Conservation (phyloP, 169 alveolate species). For the Cryptosporidium xiaoi region DNA sequence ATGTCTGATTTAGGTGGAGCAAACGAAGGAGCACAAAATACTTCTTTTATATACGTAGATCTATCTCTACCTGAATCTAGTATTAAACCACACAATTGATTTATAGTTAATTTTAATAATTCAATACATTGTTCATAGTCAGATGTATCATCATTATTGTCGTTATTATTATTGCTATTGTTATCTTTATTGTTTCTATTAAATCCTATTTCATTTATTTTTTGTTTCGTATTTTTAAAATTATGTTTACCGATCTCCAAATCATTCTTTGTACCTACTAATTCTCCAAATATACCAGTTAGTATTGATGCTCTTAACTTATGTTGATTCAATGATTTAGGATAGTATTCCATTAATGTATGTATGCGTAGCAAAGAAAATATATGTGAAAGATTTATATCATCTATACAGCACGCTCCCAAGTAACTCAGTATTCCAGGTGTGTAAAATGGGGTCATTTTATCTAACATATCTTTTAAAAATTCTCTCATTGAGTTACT, state of each 20-base stretch:
- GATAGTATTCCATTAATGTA: slow-evolving; percentile 58
- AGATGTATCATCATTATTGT: not conserved
- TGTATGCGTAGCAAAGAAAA: slow-evolving; percentile 53
- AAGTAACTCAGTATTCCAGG: slow-evolving; percentile 70
- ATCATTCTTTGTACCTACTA: slow-evolving; percentile 33
- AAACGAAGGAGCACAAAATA: slow-evolving; percentile 69
- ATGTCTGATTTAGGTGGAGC: slow-evolving; percentile 72
- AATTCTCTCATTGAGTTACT: slow-evolving; percentile 54
- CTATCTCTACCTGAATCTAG: slow-evolving; percentile 72
- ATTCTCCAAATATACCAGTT: slow-evolving; percentile 64
- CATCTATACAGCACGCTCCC: slow-evolving; percentile 72
- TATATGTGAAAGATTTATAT: slow-evolving; percentile 50
- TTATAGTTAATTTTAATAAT: slow-evolving; percentile 44
- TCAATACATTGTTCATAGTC: slow-evolving; percentile 62
- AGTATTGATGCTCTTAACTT: slow-evolving; percentile 48
- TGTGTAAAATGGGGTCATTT: slow-evolving; percentile 45
- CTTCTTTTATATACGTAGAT: slow-evolving; percentile 67
- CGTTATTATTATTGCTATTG: not conserved
- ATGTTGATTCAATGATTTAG: slow-evolving; percentile 30
- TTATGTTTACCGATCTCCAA: slow-evolving; percentile 44
- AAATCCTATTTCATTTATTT: not conserved
- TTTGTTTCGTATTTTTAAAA: not conserved
- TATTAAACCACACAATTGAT: slow-evolving; percentile 53
- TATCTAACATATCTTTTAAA: slow-evolving; percentile 41
- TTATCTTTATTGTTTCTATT: not conserved